These are phyloP conservation scores for Poa annua DNA, from an alignment of 176 grass and related monocot species.

Conservation along the genomic window DNA sequence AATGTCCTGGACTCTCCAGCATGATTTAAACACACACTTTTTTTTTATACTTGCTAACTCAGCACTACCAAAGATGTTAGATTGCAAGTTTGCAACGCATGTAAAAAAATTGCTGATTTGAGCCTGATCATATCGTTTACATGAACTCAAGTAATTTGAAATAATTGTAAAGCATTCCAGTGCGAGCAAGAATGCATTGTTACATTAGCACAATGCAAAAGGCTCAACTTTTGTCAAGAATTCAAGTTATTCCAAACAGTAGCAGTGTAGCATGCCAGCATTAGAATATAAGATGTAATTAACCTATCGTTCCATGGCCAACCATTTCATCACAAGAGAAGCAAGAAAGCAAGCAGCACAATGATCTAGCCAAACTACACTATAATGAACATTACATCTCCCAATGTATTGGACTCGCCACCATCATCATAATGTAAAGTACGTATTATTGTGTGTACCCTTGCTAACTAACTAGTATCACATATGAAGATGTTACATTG, in stretches of 20 bases:
- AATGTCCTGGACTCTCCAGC: no score
- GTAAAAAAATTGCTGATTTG: no score
- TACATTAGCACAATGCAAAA: no score
- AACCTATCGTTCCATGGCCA: no score
- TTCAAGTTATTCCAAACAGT: background rate
- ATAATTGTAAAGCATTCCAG: background rate
- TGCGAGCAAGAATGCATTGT: background rate
- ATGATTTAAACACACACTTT: no score
- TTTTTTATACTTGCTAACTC: no score
- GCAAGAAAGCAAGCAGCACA: constrained; percentile 7
- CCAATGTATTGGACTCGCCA: constrained; percentile 39
- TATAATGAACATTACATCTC: constrained; percentile 38
- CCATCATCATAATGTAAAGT: constrained; percentile 33
- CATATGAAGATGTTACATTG: constrained; percentile 22
- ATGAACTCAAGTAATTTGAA: background rate
- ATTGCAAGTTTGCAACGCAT: no score
- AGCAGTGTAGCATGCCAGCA: background rate
- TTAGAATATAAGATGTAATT: background rate
- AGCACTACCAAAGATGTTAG: no score
- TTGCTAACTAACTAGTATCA: constrained; percentile 26
- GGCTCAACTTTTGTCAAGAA: background rate
- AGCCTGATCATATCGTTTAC: no score
- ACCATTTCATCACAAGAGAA: background rate
- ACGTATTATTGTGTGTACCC: constrained; percentile 44
- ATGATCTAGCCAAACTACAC: constrained; percentile 24